Base-by-base conservation (phyloP, 1,284 basidiomycete genomes). In the Marasmius oreades region DNA sequence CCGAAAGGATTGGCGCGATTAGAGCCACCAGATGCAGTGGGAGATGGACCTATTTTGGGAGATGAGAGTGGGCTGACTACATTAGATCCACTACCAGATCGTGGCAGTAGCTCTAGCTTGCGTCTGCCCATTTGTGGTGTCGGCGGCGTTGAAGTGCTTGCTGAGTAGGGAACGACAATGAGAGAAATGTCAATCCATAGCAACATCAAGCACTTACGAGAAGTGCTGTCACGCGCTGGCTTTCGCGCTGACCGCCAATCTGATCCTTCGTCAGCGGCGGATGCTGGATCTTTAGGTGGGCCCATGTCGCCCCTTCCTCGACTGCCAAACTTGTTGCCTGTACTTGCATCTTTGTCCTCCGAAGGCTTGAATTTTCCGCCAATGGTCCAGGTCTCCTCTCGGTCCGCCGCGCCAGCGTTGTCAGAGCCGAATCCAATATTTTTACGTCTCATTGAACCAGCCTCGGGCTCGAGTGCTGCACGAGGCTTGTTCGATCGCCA, bases 71-170 rank as follows among this genome's bases (percentile, higher is more conserved):
- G 88, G 24, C 85, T 88, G 16, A 86, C 78, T 24, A 77, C 77
- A 12, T 79, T 77, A 23, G 89, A 90, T 3, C 74, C 77, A 48
- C 71, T 78, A 22, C 79, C 80, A 36, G 90, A 79, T 18, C 92
- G 86, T 36, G 94, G 93, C 3, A 93, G 75, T 37, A 96, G 83
- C 63, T 92, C 90, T 11, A 96, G 80, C 68, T 90, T 93, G 59
- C 84, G 83, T 50, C 94, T 87, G 57, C 75, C 74, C 62, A 89
- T 73, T 64, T 89, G 90, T 48, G 92, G 93, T 5, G 88, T 91
- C 1, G 91, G 85, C 36, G 88, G 89, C 43, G 86, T 87, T 14
- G 91, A 93, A 57, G 69, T 82, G 58, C 70, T 85, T 36, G 89
- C 86, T 90, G 60, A 24, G 56, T n/a, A 53, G 52, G 50, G 45